Conservation (phyloP, 2,329 filamentous ascomycete genomes). For the Neopestalotiopsis rosae region DNA sequence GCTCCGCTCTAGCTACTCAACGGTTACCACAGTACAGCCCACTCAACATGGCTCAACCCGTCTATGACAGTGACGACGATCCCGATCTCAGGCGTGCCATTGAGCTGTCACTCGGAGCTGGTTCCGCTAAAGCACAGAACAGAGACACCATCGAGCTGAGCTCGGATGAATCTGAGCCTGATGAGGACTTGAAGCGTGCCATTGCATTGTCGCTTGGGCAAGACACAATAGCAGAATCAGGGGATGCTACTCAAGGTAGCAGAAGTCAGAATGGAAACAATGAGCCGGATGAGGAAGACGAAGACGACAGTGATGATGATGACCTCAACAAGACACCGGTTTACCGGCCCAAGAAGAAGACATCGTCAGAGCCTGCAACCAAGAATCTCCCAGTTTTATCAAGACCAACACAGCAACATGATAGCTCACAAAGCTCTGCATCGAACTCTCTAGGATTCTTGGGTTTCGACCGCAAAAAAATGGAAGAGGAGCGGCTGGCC, state of each 20-base stretch:
- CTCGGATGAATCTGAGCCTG: conserved; percentile 30
- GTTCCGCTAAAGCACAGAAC: conserved; percentile 7
- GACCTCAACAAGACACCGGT: conserved; percentile 24
- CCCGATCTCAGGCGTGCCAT: conserved; percentile 67
- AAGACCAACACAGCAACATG: neutral
- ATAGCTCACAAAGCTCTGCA: conserved; percentile 15
- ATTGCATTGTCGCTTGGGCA: neutral
- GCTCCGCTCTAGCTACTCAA: neutral
- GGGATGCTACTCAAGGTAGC: conserved; percentile 28
- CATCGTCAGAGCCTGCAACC: conserved; percentile 5
- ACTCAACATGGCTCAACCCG: conserved; percentile 5
- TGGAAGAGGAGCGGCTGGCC: conserved; percentile 84
- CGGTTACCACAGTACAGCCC: too few relatives aligned
- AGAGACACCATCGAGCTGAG: conserved; percentile 35
- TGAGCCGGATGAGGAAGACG: conserved; percentile 19
- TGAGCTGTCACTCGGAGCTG: conserved; percentile 54
- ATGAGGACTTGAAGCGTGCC: conserved; percentile 7
- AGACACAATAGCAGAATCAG: neutral
- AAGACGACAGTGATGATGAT: conserved; percentile 28
- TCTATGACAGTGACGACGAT: conserved; percentile 53
- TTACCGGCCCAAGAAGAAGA: conserved; percentile 7
- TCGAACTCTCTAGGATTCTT: conserved; percentile 43
- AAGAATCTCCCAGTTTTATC: conserved; percentile 2
- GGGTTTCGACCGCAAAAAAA: conserved; percentile 75
- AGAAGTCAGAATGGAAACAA: conserved; percentile 26